Evolutionary conservation across 139 green algal species (phyloP).

Genomic region (Volvox reticuliferus): DNA sequence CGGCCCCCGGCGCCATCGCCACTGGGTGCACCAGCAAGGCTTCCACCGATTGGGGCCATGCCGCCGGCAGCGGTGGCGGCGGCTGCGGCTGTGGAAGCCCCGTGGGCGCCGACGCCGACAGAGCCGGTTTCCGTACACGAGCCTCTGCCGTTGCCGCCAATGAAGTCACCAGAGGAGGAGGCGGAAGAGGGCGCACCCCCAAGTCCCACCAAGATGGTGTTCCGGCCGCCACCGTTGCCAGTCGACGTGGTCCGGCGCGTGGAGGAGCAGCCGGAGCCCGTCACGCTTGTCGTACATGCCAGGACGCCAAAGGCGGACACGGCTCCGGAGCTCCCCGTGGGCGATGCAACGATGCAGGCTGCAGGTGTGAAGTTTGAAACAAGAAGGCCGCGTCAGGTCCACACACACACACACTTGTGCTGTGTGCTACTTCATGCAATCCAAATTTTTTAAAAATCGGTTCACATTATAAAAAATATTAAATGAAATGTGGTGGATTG

Average conservation of each 20-base stretch:
- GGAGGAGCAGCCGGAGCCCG: background rate
- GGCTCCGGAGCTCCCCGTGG: background rate
- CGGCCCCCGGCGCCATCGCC: background rate
- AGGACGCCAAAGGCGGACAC: background rate
- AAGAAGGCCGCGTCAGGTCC: too few species aligned
- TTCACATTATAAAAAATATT: too few species aligned
- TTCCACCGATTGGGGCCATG: background rate
- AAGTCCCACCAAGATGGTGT: background rate
- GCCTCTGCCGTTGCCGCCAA: background rate
- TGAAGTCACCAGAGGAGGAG: background rate
- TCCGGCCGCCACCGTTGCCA: background rate
- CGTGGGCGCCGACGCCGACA: background rate
- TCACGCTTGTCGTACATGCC: background rate
- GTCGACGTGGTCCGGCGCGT: background rate
- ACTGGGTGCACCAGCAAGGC: background rate
- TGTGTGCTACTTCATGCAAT: too few species aligned
- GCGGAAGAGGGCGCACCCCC: background rate
- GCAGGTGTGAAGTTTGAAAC: background rate
- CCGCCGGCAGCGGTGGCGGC: background rate
- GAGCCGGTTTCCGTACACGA: background rate
- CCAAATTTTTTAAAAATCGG: too few species aligned
- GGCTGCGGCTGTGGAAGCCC: background rate
- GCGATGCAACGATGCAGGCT: constrained; percentile 10
- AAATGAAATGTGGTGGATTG: too few species aligned
- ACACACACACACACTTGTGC: background rate